Evolutionary conservation across 164 flowering plant genomes (phyloP).

Genomic region (Aristolochia contorta): DNA sequence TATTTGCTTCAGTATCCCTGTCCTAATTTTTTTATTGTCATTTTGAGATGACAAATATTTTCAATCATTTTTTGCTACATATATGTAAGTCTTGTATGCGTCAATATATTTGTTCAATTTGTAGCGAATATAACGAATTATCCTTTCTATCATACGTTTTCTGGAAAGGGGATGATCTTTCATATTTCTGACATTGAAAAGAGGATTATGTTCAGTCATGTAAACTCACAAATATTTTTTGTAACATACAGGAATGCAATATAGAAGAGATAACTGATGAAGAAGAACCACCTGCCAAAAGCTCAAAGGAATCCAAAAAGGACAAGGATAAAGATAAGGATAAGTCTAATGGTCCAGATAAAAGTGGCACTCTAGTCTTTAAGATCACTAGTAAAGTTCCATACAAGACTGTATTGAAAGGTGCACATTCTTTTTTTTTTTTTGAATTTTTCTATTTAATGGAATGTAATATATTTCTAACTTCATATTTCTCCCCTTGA

Average conservation of each 20-base stretch:
- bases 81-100: too few relatives aligned
- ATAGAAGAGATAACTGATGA: slow-evolving; percentile 80
- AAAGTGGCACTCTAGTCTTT: slow-evolving; percentile 59
- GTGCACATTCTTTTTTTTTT: slow-evolving; percentile 19
- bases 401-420: slow-evolving; percentile 91
- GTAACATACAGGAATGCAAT: slow-evolving; percentile 68
- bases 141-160: too few relatives aligned
- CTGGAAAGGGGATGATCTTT: too few relatives aligned
- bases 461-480: neutral
- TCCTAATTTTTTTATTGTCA: too few relatives aligned
- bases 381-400: slow-evolving; percentile 85
- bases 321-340: slow-evolving; percentile 19
- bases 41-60: too few relatives aligned
- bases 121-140: too few relatives aligned
- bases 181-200: too few relatives aligned
- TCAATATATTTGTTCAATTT: too few relatives aligned
- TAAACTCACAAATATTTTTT: neutral
- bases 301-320: slow-evolving; percentile 53
- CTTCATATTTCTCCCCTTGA: slow-evolving; percentile 1
- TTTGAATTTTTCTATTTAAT: neutral
- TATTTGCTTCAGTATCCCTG: too few relatives aligned
- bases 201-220: too few relatives aligned
- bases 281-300: slow-evolving; percentile 72
- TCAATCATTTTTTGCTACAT: too few relatives aligned
- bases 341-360: slow-evolving; percentile 86